Conservation (phyloP, 805 yeast genomes). For the Myxozyma neglecta region DNA sequence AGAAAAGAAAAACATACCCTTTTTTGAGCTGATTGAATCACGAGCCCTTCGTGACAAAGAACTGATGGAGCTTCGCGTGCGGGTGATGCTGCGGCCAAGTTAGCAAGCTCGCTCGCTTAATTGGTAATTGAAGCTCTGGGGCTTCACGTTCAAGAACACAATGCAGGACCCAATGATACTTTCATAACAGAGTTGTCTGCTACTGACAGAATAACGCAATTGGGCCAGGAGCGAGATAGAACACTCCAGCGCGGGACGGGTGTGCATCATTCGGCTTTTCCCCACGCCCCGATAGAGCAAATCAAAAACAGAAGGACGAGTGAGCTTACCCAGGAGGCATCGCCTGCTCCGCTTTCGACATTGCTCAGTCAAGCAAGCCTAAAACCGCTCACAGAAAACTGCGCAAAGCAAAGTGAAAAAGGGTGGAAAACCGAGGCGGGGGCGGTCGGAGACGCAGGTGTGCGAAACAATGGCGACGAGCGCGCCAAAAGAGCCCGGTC, state of each 20-base stretch:
- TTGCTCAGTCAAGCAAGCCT: background rate
- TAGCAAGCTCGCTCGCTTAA: too few relatives aligned
- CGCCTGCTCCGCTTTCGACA: slow-evolving; percentile 1
- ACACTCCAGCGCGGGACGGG: too few relatives aligned
- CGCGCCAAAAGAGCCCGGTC: background rate
- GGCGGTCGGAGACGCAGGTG: too few relatives aligned
- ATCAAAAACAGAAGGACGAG: background rate
- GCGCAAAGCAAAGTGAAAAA: background rate
- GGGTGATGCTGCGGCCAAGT: background rate
- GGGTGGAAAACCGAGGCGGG: too few relatives aligned
- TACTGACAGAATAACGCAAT: too few relatives aligned
- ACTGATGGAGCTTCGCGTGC: slow-evolving; percentile 8
- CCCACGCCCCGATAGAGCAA: background rate
- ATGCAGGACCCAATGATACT: too few relatives aligned
- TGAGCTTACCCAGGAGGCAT: background rate
- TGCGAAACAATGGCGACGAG: background rate
- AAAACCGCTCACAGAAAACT: background rate
- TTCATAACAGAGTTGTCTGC: too few relatives aligned
- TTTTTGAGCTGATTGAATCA: slow-evolving; percentile 1
- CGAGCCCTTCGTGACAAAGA: slow-evolving; percentile 4
- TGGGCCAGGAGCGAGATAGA: too few relatives aligned
- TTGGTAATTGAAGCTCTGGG: too few relatives aligned
- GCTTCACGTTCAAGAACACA: too few relatives aligned
- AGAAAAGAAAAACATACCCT: background rate
- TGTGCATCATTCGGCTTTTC: too few relatives aligned